Percentiles rank a stretch among this genome's conserved stretches.
Conservation (phyloP, 164 flowering plant genomes). For the Macadamia integrifolia region DNA sequence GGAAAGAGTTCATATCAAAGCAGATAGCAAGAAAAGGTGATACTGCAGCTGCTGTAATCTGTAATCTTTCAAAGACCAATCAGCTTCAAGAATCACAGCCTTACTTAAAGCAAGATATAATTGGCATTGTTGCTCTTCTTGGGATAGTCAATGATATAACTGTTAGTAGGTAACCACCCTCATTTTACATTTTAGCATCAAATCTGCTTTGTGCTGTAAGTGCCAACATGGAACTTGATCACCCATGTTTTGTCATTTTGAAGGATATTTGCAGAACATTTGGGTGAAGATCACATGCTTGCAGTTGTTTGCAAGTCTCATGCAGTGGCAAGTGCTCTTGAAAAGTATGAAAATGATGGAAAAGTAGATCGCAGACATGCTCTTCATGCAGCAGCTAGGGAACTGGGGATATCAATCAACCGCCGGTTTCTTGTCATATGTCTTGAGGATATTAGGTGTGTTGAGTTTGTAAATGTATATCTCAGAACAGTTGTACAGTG, state of each 20-base stretch:
- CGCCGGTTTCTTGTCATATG: constrained; percentile 48
- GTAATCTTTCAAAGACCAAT: constrained; percentile 17
- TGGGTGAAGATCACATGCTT: constrained; percentile 66
- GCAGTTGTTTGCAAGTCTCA: constrained; percentile 54
- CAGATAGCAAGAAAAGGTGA: constrained; percentile 28
- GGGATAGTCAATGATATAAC: constrained; percentile 32
- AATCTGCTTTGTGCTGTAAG: background rate
- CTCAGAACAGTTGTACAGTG: no score
- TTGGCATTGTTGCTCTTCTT: constrained; percentile 73
- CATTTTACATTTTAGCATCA: background rate
- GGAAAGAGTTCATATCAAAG: constrained; percentile 30
- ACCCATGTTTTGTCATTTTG: constrained; percentile 5
- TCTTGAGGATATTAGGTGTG: constrained; percentile 59
- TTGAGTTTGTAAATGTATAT: no score
- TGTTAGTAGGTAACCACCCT: constrained; percentile 17
- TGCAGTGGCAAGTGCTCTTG: constrained; percentile 32
- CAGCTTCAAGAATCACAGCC: constrained; percentile 9
- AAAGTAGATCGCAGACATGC: constrained; percentile 13
- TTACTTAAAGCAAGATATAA: constrained; percentile 25
- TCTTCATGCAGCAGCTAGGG: constrained; percentile 30
- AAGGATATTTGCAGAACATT: constrained; percentile 56
- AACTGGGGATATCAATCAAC: constrained; percentile 22
- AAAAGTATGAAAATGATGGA: constrained; percentile 27
- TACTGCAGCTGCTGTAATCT: constrained; percentile 44
- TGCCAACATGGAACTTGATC: background rate